phyloP scores from a whole-genome alignment of 441 rosid species.

The Breynia disticha region DNA sequence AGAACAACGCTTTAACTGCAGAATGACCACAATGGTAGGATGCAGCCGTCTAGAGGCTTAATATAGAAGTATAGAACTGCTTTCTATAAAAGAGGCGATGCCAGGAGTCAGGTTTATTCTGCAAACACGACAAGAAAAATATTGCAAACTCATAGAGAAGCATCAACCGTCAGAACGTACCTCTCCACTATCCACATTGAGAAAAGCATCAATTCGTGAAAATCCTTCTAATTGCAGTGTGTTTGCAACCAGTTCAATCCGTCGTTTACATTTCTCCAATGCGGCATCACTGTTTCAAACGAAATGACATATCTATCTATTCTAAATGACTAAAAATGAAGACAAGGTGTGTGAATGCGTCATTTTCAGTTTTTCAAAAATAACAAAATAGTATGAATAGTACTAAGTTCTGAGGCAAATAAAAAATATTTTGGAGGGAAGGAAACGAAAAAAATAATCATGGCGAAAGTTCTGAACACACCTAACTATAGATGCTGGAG shows the following conservation, averaged over 20 bases:
- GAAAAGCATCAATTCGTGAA: slow-evolving; percentile 89
- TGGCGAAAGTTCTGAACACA: slow-evolving; percentile 21
- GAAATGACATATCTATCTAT: neutral
- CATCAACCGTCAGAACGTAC: too few relatives aligned
- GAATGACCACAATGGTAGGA: neutral
- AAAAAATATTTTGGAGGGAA: neutral
- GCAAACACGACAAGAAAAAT: too few relatives aligned
- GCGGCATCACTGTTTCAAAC: slow-evolving; percentile 47
- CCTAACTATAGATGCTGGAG: slow-evolving; percentile 84
- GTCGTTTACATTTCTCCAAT: slow-evolving; percentile 54
- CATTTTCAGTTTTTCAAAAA: too few relatives aligned
- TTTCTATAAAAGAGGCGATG: too few relatives aligned
- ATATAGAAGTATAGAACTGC: neutral
- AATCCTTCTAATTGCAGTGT: slow-evolving; percentile 75
- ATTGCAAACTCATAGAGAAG: too few relatives aligned
- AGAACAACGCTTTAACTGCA: neutral
- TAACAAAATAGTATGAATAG: too few relatives aligned
- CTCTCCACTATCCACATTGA: slow-evolving; percentile 87
- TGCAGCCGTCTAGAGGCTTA: neutral
- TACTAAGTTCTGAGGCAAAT: neutral
- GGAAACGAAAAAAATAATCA: too few relatives aligned
- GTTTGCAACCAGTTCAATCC: slow-evolving; percentile 74
- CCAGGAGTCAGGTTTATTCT: too few relatives aligned
- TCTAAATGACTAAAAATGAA: too few relatives aligned
- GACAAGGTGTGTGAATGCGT: too few relatives aligned